Percentiles rank a stretch among this genome's conserved stretches.
These are phyloP conservation scores for Torulaspora microellipsoides DNA, from an alignment of 805 yeast genomes.

Conservation along the genomic window DNA sequence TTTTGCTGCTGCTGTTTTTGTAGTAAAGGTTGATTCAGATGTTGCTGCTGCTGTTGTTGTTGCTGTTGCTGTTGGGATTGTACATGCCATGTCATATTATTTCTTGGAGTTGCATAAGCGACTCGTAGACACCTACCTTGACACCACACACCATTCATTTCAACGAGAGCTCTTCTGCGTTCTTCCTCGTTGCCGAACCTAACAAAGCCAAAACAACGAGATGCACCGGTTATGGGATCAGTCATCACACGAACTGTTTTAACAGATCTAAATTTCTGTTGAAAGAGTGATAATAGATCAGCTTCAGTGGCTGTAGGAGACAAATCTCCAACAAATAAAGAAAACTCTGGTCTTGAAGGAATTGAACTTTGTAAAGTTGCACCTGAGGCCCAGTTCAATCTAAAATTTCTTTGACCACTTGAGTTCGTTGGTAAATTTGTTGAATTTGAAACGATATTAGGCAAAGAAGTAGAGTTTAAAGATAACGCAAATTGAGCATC, in stretches of 20 bases:
- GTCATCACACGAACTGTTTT: conserved; percentile 84
- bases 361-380: conserved; percentile 71
- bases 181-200: conserved; percentile 68
- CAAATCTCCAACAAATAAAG: conserved; percentile 78
- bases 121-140: conserved; percentile 75
- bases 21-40: conserved; percentile 20
- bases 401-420: conserved; percentile 52
- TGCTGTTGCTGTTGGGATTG: conserved; percentile 24
- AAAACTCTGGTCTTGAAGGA: conserved; percentile 69
- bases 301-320: conserved; percentile 79
- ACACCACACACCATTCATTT: conserved; percentile 77
- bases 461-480: conserved; percentile 60
- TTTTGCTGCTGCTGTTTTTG: conserved; percentile 10
- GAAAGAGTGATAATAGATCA: conserved; percentile 67
- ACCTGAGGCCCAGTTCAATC: conserved; percentile 82
- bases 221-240: conserved; percentile 72
- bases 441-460: conserved; percentile 39
- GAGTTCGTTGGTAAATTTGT: conserved; percentile 29
- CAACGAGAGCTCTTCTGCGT: conserved; percentile 59
- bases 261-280: conserved; percentile 57
- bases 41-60: conserved; percentile 15
- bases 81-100: conserved; percentile 29
- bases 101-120: conserved; percentile 74
- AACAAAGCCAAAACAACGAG: conserved; percentile 78
- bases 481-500: conserved; percentile 67